Evolutionary conservation across 441 rosid species (phyloP), one percentile per base, ranked within the genome.

Genomic region (Flueggea neowawraea): DNA sequence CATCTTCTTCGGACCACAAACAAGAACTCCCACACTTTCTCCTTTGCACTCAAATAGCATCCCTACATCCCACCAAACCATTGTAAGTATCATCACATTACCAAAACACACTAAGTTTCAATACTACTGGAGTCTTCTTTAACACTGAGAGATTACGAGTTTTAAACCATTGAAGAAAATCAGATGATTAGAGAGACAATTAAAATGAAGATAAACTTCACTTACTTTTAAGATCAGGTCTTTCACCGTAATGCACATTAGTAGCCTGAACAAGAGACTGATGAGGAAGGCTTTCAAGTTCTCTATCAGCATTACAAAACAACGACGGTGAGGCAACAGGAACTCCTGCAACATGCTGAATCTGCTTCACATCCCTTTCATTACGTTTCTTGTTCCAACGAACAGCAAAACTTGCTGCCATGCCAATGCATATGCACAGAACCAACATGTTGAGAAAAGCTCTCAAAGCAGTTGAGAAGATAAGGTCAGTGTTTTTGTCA

Each of bases 171-270:
- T 5, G 9, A 36, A 36, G 41, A 36, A 36, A 36, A 36, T 36
- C 9, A 36, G 41, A 36, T 22, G 28, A 22, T 22, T 22, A 22
- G 28, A 22, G 28, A 22, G 28, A 22, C 1, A 22, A 22, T 22
- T 22, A 22, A 22, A 22, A 22, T 22, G 1, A 22, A 22, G 28
- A 22, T 1, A 22, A 22, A 8, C 41, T 36, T 36, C 41, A 78
- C 84, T 82, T 71, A 88, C 98, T 84, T 67, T 66, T 87, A 13
- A 91, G 73, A 55, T 86, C 79, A 36, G 99, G 98, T 61, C 95
- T 80, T 68, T 62, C 68, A 32, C 97, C 96, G 17, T 80, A 83
- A 72, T 75, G 80, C 57, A 90, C 70, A 45, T 58, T 69, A 62
- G 90, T 84, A 63, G 80, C 73, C 52, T 84, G 78, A 5, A 58